These are phyloP conservation scores for Escovopsis weberi DNA, from an alignment of 2,329 filamentous ascomycete genomes.

Conservation along the genomic window DNA sequence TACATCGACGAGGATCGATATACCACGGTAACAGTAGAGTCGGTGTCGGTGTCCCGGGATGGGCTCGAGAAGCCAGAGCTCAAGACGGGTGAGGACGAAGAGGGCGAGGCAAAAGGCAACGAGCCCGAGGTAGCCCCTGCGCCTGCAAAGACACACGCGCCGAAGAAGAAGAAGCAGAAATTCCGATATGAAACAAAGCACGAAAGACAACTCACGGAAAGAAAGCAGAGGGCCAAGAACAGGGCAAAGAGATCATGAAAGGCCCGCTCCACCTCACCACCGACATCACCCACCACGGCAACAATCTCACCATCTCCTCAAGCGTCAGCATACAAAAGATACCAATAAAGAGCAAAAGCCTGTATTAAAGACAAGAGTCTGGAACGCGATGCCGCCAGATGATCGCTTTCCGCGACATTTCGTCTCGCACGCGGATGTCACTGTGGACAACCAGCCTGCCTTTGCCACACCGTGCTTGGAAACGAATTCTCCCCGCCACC, in stretches of 20 bases:
- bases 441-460: conserved; percentile 4
- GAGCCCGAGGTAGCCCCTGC: not conserved
- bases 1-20: conserved; percentile 95
- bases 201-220: conserved; percentile 60
- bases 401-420: conserved; percentile 15
- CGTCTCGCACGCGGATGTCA: conserved; percentile 12
- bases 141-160: conserved; percentile 6
- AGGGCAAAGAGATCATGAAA: conserved; percentile 14
- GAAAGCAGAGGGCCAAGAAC: conserved; percentile 57
- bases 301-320: not conserved
- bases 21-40: conserved; percentile 87
- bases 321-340: conserved; percentile 14
- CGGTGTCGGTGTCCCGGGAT: conserved; percentile 64
- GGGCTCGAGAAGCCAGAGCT: conserved; percentile 45
- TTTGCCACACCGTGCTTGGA: not conserved
- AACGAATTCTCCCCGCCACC: not conserved
- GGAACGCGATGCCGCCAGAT: conserved; percentile 14
- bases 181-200: conserved; percentile 86
- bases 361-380: conserved; percentile 16
- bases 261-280: not conserved
- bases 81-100: conserved; percentile 23
- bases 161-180: conserved; percentile 75
- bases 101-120: conserved; percentile 15
- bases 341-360: conserved; percentile 15
- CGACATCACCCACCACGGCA: not conserved